A percentile compares a stretch with the other conserved stretches of the same genome.
phyloP scores from a whole-genome alignment of 2,329 filamentous ascomycete species.

The Pyrenophora tritici-repentis region DNA sequence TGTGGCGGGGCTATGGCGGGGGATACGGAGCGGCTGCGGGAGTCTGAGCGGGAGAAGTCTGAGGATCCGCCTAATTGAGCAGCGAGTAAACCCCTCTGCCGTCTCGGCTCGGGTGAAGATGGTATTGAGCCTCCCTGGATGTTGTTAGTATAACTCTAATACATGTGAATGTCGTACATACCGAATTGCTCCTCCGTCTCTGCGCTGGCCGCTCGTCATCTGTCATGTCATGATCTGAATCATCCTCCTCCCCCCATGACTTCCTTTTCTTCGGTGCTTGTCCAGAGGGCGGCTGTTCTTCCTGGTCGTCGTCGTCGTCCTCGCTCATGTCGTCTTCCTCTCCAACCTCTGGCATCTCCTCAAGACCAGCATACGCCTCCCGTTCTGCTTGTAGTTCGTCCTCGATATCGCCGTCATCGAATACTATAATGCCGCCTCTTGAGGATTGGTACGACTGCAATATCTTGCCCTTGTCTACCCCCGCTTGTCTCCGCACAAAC shows the following conservation, averaged over 20 bases:
- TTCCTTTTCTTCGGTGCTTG: conserved; percentile 49
- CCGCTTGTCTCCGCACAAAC: conserved; percentile 60
- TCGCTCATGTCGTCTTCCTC: conserved; percentile 69
- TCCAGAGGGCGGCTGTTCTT: conserved; percentile 44
- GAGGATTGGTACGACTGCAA: conserved; percentile 74
- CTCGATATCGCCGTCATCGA: conserved; percentile 94
- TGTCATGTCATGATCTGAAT: conserved; percentile 64
- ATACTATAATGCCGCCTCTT: conserved; percentile 87
- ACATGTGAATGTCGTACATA: conserved; percentile 51
- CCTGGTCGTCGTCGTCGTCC: conserved; percentile 55
- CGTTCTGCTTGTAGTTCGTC: conserved; percentile 75
- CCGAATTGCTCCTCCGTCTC: conserved; percentile 85
- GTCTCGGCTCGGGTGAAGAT: conserved; percentile 67
- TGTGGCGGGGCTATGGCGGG: conserved; percentile 51
- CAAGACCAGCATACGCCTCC: conserved; percentile 81
- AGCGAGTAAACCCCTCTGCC: conserved; percentile 61
- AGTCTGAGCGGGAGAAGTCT: conserved; percentile 49
- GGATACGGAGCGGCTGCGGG: conserved; percentile 44
- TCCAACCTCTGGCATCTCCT: conserved; percentile 88
- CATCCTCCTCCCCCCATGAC: conserved; percentile 62
- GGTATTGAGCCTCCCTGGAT: conserved; percentile 62
- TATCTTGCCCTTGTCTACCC: conserved; percentile 75
- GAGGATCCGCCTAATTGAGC: conserved; percentile 42
- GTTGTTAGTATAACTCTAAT: conserved; percentile 6
- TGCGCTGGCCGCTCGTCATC: conserved; percentile 78